Evolutionary conservation across 2,329 filamentous ascomycete genomes (phyloP).

Genomic region (Alternaria triticina): DNA sequence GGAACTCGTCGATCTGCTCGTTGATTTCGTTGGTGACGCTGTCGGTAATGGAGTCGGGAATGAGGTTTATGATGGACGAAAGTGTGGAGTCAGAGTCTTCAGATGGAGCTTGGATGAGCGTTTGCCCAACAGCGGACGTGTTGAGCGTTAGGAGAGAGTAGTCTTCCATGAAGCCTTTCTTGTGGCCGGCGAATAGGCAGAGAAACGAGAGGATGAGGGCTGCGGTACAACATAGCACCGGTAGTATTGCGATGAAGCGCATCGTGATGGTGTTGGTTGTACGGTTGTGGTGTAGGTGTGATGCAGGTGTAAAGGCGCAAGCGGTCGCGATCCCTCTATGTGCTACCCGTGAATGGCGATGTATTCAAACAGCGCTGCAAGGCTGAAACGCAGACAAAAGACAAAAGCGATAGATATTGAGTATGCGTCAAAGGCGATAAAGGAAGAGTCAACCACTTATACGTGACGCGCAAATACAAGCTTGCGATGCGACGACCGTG

Average conservation of each 20-base stretch:
- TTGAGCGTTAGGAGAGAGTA: conserved; percentile 67
- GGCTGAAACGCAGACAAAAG: conserved; percentile 4
- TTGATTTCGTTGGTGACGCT: conserved; percentile 39
- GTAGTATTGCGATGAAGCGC: conserved; percentile 58
- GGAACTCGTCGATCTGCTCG: conserved; percentile 54
- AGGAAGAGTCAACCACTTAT: conserved; percentile 12
- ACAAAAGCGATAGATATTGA: not conserved
- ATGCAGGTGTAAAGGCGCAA: not conserved
- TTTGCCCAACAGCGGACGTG: conserved; percentile 61
- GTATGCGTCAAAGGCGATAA: not conserved
- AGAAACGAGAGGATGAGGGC: conserved; percentile 66
- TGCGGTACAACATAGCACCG: conserved; percentile 57
- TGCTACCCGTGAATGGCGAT: not conserved
- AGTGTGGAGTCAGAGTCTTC: conserved; percentile 31
- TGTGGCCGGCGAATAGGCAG: conserved; percentile 67
- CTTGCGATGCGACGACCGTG: not conserved
- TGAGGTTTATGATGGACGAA: conserved; percentile 41
- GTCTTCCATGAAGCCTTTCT: conserved; percentile 62
- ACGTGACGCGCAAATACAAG: conserved; percentile 3
- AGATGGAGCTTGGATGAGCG: conserved; percentile 35
- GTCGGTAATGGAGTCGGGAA: conserved; percentile 46
- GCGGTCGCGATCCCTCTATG: not conserved
- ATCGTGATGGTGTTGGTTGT: conserved; percentile 37
- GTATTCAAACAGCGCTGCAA: not conserved
- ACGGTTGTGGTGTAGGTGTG: not conserved